These are phyloP conservation scores for Mycena epipterygia DNA, from an alignment of 768 basidiomycete genomes.

Conservation along the genomic window DNA sequence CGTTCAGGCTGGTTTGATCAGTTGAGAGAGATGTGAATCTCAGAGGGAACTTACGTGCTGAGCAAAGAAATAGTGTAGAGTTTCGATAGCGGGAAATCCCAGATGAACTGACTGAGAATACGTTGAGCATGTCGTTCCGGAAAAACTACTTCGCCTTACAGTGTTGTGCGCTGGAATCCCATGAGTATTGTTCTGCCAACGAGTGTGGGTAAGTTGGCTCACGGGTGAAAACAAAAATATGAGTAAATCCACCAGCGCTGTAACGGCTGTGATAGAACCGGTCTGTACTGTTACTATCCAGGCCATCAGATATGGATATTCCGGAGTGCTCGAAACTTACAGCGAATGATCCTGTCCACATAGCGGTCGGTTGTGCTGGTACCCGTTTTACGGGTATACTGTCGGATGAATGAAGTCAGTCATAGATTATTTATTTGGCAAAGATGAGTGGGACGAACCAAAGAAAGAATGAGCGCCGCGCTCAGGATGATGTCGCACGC, in stretches of 20 bases:
- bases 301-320: not conserved
- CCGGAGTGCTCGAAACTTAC: not conserved
- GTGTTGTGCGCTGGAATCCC: not conserved
- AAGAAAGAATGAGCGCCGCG: conserved; percentile 15
- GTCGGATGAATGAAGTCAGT: not conserved
- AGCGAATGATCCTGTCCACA: conserved; percentile 29
- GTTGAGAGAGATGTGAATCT: not conserved
- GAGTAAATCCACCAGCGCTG: conserved; percentile 23
- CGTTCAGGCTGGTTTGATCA: conserved; percentile 6
- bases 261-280: conserved; percentile 22
- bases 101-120: conserved; percentile 26
- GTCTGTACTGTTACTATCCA: conserved; percentile 29
- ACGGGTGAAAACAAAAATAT: conserved; percentile 16
- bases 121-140: not conserved
- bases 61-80: conserved; percentile 29
- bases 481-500: conserved; percentile 32
- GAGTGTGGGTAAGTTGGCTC: not conserved
- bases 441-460: conserved; percentile 19
- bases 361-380: conserved; percentile 22
- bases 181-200: not conserved
- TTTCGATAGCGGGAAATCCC: conserved; percentile 33
- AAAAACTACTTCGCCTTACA: not conserved
- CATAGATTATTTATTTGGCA: not conserved
- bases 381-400: conserved; percentile 28
- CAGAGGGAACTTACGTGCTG: not conserved